These are phyloP conservation scores for Rutstroemia sydowiana DNA, from an alignment of 2,329 filamentous ascomycete species.

Conservation along the genomic window DNA sequence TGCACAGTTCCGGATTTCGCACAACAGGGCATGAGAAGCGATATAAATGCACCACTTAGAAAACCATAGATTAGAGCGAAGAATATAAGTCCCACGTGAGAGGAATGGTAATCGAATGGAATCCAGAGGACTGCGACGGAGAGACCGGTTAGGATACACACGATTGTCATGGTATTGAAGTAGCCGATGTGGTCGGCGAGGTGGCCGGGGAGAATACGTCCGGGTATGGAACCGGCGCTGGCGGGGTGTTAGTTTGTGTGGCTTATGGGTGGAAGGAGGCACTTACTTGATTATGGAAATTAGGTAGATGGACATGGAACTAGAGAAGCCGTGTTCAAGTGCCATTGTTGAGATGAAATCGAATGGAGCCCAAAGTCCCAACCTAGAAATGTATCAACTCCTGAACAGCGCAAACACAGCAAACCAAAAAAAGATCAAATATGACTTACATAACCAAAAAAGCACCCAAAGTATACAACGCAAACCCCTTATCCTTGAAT, in stretches of 20 bases:
- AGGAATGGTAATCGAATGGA: slow-evolving; percentile 41
- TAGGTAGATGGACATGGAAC: slow-evolving; percentile 34
- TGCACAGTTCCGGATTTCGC: slow-evolving; percentile 42
- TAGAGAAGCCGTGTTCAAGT: slow-evolving; percentile 41
- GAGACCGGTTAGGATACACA: slow-evolving; percentile 36
- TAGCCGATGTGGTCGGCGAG: slow-evolving; percentile 45
- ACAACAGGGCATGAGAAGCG: slow-evolving; percentile 53
- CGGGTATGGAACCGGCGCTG: slow-evolving; percentile 37
- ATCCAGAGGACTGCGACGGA: slow-evolving; percentile 46
- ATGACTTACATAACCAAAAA: slow-evolving; percentile 4
- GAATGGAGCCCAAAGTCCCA: slow-evolving; percentile 26
- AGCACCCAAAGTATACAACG: neutral
- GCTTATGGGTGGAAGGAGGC: neutral
- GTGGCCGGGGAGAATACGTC: slow-evolving; percentile 34
- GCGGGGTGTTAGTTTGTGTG: slow-evolving; percentile 37
- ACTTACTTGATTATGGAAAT: slow-evolving; percentile 5
- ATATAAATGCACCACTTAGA: slow-evolving; percentile 56
- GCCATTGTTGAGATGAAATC: slow-evolving; percentile 17
- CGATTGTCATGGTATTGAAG: slow-evolving; percentile 44
- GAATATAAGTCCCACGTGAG: slow-evolving; percentile 39
- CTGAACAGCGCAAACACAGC: neutral
- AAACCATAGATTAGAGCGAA: slow-evolving; percentile 64
- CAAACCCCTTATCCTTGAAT: slow-evolving; percentile 13
- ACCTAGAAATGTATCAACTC: slow-evolving; percentile 26
- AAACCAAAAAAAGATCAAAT: neutral